phyloP scores from a whole-genome alignment of 805 yeast species.

The Candida ponderosae region DNA sequence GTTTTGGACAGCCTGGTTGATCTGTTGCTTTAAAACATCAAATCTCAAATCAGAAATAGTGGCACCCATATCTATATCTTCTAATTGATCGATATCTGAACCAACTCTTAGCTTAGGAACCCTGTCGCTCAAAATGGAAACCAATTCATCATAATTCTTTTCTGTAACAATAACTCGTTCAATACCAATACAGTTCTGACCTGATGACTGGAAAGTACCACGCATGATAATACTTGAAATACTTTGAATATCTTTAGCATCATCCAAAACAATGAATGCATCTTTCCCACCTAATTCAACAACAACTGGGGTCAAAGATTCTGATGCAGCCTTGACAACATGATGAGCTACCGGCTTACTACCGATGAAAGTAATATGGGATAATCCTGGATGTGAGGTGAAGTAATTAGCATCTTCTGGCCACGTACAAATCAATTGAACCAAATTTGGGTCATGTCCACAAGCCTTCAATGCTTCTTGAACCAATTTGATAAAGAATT shows the following conservation, averaged over 20 bases:
- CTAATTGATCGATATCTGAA: constrained; percentile 85
- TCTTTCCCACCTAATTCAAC: constrained; percentile 98
- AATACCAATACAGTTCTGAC: constrained; percentile 97
- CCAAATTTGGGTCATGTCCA: constrained; percentile 72
- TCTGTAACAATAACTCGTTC: constrained; percentile 87
- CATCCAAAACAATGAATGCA: constrained; percentile 81
- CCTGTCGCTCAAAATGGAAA: constrained; percentile 46
- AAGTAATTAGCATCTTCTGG: constrained; percentile 85
- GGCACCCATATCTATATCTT: constrained; percentile 94
- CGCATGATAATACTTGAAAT: constrained; percentile 81
- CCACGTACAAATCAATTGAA: constrained; percentile 83
- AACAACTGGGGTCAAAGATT: constrained; percentile 87
- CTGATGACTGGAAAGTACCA: constrained; percentile 95
- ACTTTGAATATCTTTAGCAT: constrained; percentile 46
- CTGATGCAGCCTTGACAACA: constrained; percentile 77
- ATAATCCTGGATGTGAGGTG: constrained; percentile 73
- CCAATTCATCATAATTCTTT: constrained; percentile 55
- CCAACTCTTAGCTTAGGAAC: constrained; percentile 68
- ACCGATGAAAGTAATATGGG: constrained; percentile 92
- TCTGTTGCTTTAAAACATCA: constrained; percentile 53
- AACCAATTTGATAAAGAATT: constrained; percentile 65
- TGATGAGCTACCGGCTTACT: constrained; percentile 91
- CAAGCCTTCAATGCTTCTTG: constrained; percentile 65
- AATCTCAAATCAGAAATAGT: constrained; percentile 78
- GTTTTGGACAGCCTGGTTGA: constrained; percentile 62